Evolutionary conservation across 1,139 yeast genomes (phyloP).

Genomic region (Entelexis sorbosivorans): DNA sequence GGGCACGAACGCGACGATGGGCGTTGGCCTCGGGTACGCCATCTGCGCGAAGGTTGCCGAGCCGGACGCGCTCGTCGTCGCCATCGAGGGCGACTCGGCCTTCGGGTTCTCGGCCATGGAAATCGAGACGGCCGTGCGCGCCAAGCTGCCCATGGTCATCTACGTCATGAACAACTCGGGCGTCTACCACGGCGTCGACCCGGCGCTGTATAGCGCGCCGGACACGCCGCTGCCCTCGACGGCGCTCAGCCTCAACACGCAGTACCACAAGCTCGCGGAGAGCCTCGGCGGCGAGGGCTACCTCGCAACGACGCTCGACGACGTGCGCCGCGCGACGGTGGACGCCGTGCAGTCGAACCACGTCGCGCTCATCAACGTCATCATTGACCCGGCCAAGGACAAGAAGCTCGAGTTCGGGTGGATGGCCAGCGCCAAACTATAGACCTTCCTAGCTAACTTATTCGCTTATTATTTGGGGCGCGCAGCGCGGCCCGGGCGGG

Average conservation of each 20-base stretch:
- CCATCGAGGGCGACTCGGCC: slow-evolving; percentile 64
- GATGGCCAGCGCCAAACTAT: slow-evolving; percentile 41
- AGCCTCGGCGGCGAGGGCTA: slow-evolving; percentile 48
- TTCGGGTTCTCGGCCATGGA: slow-evolving; percentile 61
- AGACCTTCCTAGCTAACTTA: background rate
- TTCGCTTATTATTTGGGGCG: background rate
- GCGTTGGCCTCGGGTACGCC: slow-evolving; percentile 55
- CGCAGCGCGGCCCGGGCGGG: too few species aligned
- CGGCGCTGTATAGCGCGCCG: slow-evolving; percentile 27
- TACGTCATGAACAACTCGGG: slow-evolving; percentile 60
- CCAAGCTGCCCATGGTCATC: slow-evolving; percentile 42
- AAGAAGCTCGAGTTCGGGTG: slow-evolving; percentile 50
- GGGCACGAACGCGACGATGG: slow-evolving; percentile 66
- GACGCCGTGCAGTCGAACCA: slow-evolving; percentile 35
- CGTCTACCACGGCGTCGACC: slow-evolving; percentile 48
- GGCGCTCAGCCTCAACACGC: slow-evolving; percentile 43
- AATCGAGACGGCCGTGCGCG: slow-evolving; percentile 50
- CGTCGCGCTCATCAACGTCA: slow-evolving; percentile 44
- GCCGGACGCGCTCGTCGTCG: slow-evolving; percentile 40
- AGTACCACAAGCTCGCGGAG: slow-evolving; percentile 44
- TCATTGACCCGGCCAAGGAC: slow-evolving; percentile 46
- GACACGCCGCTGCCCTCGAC: slow-evolving; percentile 41
- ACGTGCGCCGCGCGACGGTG: slow-evolving; percentile 34
- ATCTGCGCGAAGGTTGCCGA: slow-evolving; percentile 45
- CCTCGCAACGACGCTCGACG: slow-evolving; percentile 35